A percentile compares a stretch with the other conserved stretches of the same genome.
Evolutionary conservation across 306 rosid genomes (phyloP).

Genomic region (Crataegus laevigata): DNA sequence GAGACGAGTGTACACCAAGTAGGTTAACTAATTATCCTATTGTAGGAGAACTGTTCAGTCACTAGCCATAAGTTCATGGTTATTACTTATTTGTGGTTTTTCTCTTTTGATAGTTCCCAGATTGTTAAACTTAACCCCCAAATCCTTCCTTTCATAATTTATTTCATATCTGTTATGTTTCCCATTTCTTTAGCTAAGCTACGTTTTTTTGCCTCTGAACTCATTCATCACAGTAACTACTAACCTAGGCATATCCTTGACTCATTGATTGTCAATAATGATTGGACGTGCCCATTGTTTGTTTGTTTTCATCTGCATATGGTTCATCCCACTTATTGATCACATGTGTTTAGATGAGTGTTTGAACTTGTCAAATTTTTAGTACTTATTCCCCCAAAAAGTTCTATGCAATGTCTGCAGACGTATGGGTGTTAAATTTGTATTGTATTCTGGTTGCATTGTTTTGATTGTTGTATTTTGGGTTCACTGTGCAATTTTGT

Average conservation of each 20-base stretch:
- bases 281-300: background rate
- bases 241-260: background rate
- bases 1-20: conserved; percentile 96
- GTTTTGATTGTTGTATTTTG: background rate
- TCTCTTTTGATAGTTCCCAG: background rate
- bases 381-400: background rate
- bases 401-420: background rate
- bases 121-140: background rate
- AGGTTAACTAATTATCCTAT: conserved; percentile 7
- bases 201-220: background rate
- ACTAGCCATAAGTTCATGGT: conserved; percentile 3
- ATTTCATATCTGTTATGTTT: background rate
- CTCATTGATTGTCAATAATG: background rate
- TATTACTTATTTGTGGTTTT: background rate
- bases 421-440: background rate
- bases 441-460: background rate
- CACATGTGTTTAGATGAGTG: background rate
- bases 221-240: background rate
- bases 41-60: background rate
- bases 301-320: background rate
- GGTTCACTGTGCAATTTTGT: background rate
- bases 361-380: background rate
- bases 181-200: background rate
- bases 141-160: background rate
- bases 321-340: background rate